These are phyloP conservation scores for Starmerella riodocensis DNA, from an alignment of 805 yeast genomes.

Conservation along the genomic window DNA sequence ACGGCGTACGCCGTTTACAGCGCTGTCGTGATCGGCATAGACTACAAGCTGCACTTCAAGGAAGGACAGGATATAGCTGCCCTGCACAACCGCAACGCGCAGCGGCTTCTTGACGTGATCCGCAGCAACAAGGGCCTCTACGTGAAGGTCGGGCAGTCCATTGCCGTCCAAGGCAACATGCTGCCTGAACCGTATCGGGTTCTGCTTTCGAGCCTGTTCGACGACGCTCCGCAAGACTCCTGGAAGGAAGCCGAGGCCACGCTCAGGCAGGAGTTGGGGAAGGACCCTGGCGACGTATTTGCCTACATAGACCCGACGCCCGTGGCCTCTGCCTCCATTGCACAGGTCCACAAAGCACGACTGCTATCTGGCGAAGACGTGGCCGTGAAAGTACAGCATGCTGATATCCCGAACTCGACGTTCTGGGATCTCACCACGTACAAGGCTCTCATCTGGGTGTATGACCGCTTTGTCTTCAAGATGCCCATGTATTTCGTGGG, in stretches of 20 bases:
- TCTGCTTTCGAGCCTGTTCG: conserved; percentile 46
- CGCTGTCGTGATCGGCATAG: conserved; percentile 35
- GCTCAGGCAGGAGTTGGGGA: conserved; percentile 29
- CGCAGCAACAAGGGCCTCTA: conserved; percentile 45
- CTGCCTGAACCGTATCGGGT: conserved; percentile 54
- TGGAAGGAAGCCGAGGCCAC: conserved; percentile 30
- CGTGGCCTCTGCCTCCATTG: conserved; percentile 72
- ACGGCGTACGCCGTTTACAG: conserved; percentile 39
- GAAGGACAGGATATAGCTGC: conserved; percentile 36
- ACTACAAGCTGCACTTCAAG: conserved; percentile 44
- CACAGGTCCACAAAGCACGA: conserved; percentile 79
- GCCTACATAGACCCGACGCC: conserved; percentile 42
- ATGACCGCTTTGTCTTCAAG: conserved; percentile 42
- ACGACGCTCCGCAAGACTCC: conserved; percentile 50
- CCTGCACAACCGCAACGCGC: conserved; percentile 48
- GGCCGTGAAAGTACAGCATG: conserved; percentile 85
- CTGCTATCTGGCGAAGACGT: conserved; percentile 55
- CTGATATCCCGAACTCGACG: conserved; percentile 47
- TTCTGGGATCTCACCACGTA: conserved; percentile 50
- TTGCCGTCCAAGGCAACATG: conserved; percentile 59
- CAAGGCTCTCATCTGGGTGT: conserved; percentile 37
- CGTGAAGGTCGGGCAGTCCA: conserved; percentile 65
- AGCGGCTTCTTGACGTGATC: conserved; percentile 35
- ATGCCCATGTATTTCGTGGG: conserved; percentile 49
- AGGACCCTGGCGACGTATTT: conserved; percentile 35